phyloP scores from a whole-genome alignment of 305 asterid genomes.

The Coffea humblotiana region DNA sequence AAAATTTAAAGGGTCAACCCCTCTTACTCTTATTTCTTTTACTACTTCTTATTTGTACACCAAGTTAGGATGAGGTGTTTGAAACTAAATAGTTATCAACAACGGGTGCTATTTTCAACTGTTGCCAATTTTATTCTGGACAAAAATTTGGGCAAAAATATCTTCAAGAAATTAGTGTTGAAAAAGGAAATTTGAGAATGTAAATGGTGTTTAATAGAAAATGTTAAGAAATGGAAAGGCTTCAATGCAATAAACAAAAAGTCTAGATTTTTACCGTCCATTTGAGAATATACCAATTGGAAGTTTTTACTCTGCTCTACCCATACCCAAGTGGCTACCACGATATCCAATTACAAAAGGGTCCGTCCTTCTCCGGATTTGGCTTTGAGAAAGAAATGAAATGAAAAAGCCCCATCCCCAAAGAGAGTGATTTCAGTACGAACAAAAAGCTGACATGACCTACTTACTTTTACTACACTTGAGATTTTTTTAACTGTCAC shows the following conservation, averaged over 20 bases:
- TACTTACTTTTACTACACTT: conserved; percentile 12
- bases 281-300: neutral
- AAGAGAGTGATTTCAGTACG: neutral
- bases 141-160: neutral
- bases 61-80: no score
- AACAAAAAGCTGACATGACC: conserved; percentile 11
- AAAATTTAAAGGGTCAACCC: no score
- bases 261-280: neutral
- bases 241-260: neutral
- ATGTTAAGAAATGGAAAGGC: neutral
- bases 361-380: neutral
- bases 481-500: neutral
- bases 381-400: neutral
- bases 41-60: no score
- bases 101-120: no score
- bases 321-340: conserved; percentile 14
- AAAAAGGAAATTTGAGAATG: neutral
- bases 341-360: conserved; percentile 2
- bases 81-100: neutral
- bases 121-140: neutral
- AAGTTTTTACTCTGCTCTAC: conserved; percentile 10
- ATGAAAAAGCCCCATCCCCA: neutral
- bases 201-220: neutral
- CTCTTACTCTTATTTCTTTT: neutral
- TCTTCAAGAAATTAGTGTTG: neutral